Conservation (phyloP, 768 basidiomycete species). For the Plicaturopsis crispa region DNA sequence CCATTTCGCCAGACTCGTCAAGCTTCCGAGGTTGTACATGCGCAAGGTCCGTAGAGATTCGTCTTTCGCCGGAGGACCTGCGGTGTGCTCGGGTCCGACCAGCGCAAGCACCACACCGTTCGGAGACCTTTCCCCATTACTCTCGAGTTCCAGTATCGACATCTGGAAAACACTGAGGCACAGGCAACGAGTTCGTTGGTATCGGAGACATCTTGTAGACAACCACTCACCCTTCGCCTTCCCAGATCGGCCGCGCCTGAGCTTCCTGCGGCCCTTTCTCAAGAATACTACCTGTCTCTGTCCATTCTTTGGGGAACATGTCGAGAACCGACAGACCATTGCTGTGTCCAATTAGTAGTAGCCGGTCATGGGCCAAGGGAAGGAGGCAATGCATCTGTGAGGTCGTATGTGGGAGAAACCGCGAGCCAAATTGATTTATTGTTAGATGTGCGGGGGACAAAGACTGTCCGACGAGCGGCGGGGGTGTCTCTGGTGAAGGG, state of each 20-base stretch:
- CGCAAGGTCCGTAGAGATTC: slow-evolving; percentile 53
- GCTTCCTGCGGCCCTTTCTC: slow-evolving; percentile 69
- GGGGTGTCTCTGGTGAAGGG: slow-evolving; percentile 16
- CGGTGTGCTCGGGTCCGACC: slow-evolving; percentile 55
- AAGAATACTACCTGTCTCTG: slow-evolving; percentile 34
- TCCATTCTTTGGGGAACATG: slow-evolving; percentile 73
- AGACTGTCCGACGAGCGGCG: slow-evolving; percentile 37
- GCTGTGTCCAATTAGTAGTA: slow-evolving; percentile 75
- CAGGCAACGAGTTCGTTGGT: too few relatives aligned
- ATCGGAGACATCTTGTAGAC: not conserved
- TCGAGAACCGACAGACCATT: slow-evolving; percentile 77
- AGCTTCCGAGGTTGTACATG: slow-evolving; percentile 79
- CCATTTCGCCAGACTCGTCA: slow-evolving; percentile 73
- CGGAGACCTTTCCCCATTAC: slow-evolving; percentile 46
- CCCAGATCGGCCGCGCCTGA: slow-evolving; percentile 59
- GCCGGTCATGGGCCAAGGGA: slow-evolving; percentile 54
- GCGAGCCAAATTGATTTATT: slow-evolving; percentile 75
- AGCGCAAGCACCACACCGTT: slow-evolving; percentile 75
- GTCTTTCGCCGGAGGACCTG: slow-evolving; percentile 38
- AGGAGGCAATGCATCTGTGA: slow-evolving; percentile 70
- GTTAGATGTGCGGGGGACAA: slow-evolving; percentile 58
- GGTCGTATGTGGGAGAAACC: slow-evolving; percentile 77
- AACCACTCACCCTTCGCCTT: slow-evolving; percentile 60
- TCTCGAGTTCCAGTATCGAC: slow-evolving; percentile 59
- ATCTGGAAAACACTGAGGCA: slow-evolving; percentile 75